Conservation (phyloP, 2,329 filamentous ascomycete species). For the Zymoseptoria pseudotritici region DNA sequence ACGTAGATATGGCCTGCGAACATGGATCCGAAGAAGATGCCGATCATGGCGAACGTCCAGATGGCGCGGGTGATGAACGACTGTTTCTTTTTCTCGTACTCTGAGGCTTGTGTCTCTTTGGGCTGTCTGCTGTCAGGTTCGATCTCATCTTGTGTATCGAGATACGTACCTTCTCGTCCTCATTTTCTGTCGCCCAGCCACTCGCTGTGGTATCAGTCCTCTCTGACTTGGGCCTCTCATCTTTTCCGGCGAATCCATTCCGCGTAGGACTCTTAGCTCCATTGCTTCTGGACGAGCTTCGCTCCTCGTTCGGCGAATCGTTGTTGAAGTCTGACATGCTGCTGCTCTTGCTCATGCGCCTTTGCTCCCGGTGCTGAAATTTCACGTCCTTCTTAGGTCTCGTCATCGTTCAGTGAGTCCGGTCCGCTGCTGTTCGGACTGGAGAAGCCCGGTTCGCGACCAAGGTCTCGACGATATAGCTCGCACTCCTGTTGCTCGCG, state of each 20-base stretch:
- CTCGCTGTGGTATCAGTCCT: constrained; percentile 24
- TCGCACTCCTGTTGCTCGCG: not conserved
- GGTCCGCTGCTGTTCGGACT: not conserved
- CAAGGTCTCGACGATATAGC: not conserved
- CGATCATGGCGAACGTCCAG: constrained; percentile 98
- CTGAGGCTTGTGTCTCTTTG: constrained; percentile 36
- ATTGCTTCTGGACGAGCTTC: constrained; percentile 33
- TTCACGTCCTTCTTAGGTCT: constrained; percentile 53
- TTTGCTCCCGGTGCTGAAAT: constrained; percentile 51
- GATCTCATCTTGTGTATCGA: not conserved
- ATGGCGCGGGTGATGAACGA: constrained; percentile 95
- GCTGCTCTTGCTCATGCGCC: constrained; percentile 46
- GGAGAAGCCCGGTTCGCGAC: not conserved
- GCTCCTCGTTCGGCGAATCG: constrained; percentile 21
- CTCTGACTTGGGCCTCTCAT: constrained; percentile 14
- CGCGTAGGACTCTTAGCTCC: constrained; percentile 45
- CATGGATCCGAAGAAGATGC: constrained; percentile 79
- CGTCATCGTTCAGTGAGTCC: constrained; percentile 34
- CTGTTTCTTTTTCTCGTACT: constrained; percentile 98
- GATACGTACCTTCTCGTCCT: constrained; percentile 23
- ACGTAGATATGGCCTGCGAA: constrained; percentile 98
- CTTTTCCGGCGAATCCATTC: constrained; percentile 30
- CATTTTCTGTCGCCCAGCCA: constrained; percentile 31
- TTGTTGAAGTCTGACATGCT: constrained; percentile 52
- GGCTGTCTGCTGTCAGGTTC: constrained; percentile 7